Evolutionary conservation across 306 rosid genomes (phyloP), one percentile per base, ranked within the genome.

Genomic region (Castanea crenata): DNA sequence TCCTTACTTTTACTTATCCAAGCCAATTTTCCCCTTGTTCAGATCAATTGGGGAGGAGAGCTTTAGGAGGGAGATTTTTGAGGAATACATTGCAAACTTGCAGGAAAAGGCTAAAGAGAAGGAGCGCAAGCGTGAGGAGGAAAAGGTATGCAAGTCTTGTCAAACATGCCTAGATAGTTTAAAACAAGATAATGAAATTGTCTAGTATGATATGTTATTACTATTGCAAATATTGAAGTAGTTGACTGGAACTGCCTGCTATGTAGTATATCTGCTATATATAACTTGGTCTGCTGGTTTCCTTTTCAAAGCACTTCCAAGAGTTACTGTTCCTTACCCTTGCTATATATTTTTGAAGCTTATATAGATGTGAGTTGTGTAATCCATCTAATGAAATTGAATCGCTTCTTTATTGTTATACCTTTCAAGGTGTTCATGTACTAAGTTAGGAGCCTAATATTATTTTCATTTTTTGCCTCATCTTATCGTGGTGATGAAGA

Each of bases 121-220:
- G 83, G 99, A 93, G 80, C 94, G 99, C 55, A 96, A 91, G 85
- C 96, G 99, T 52, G 99, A 96, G 79, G 99, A 91, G 83, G 99
- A 96, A 78, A 93, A 91, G 92, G 99, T 93, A 81, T 59, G 71
- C 52, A 72, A 41, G 21, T 58, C 80, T 65, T 69, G 44, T 75
- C 65, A 8, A 15, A 15, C 68, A n/a, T 77, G 62, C 14, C 3
- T 12, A 14, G 32, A 58, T 25, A 68, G 69, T 67, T 18, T 34
- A 25, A 35, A 67, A 67, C 49, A 67, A 5, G n/a, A 18, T 15
- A 6, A 67, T 34, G 34, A 14, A 21, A 67, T 32, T 67, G 6
- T 67, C 71, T 67, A 32, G 44, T 19, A 67, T 3, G 14, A 67
- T 67, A 38, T 0, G 32, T 23, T 64, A 13, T 67, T 1, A 5